Conservation (phyloP, 2,329 filamentous ascomycete genomes). For the Beauveria bassiana region DNA sequence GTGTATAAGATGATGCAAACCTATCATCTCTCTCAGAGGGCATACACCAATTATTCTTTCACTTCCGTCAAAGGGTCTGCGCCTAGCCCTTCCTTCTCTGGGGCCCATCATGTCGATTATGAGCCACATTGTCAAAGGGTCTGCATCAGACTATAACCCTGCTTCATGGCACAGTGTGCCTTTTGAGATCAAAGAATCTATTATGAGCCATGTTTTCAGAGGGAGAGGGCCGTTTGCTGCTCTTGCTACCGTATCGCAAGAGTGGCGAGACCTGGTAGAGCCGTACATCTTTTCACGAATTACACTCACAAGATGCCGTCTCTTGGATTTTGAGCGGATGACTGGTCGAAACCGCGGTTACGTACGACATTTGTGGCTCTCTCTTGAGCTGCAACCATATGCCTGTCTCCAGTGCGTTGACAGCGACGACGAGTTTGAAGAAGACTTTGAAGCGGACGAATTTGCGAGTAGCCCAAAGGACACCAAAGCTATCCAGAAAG, state of each 20-base stretch:
- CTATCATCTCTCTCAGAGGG: too few relatives aligned
- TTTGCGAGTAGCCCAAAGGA: background rate
- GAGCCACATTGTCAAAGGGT: too few relatives aligned
- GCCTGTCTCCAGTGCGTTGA: background rate
- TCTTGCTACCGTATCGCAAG: background rate
- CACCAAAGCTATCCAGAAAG: background rate
- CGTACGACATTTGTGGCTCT: background rate
- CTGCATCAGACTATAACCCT: too few relatives aligned
- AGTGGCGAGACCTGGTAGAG: background rate
- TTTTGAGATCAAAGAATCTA: background rate
- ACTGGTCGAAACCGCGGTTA: background rate
- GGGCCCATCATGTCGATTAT: too few relatives aligned
- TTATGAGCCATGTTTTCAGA: background rate
- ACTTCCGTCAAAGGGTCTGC: too few relatives aligned
- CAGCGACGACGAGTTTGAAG: background rate
- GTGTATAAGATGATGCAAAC: too few relatives aligned
- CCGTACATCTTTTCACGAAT: background rate
- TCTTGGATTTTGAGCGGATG: background rate
- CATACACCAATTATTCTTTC: too few relatives aligned
- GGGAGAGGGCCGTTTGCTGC: background rate
- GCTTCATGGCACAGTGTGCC: too few relatives aligned
- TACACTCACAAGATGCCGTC: background rate
- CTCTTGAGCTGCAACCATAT: background rate
- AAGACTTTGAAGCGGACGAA: background rate
- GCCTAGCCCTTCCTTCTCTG: too few relatives aligned